These are phyloP conservation scores for Mycena capillaripes DNA, from an alignment of 768 basidiomycete genomes.

Conservation along the genomic window DNA sequence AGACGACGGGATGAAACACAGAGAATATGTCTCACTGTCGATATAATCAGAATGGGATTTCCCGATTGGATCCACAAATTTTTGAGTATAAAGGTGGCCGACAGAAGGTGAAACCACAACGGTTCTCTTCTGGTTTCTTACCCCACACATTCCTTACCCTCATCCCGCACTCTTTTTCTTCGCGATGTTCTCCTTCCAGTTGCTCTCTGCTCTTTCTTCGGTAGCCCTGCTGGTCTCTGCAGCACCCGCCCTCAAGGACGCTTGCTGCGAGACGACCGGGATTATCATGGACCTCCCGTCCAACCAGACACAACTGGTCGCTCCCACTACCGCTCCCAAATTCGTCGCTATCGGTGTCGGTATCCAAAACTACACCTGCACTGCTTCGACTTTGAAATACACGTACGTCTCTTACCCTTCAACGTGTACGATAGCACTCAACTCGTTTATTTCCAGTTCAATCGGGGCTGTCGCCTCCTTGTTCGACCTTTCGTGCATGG, in stretches of 20 bases:
- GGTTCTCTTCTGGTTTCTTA: neutral
- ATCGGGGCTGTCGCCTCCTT: conserved; percentile 43
- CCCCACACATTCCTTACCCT: conserved; percentile 23
- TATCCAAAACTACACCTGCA: conserved; percentile 60
- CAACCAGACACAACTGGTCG: conserved; percentile 49
- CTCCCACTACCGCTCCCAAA: conserved; percentile 50
- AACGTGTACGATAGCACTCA: neutral
- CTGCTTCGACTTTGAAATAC: conserved; percentile 46
- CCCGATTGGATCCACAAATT: conserved; percentile 17
- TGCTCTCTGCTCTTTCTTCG: conserved; percentile 42
- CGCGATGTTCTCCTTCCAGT: conserved; percentile 41
- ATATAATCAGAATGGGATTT: neutral
- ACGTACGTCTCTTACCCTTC: conserved; percentile 43
- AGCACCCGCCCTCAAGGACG: conserved; percentile 25
- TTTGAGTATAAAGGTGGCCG: neutral
- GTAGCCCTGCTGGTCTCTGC: conserved; percentile 37
- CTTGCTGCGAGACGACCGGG: conserved; percentile 43
- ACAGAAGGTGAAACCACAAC: neutral
- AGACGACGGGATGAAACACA: no score
- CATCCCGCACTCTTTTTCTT: neutral
- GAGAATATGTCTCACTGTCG: no score
- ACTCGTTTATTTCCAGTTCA: conserved; percentile 41
- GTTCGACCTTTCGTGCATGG: conserved; percentile 59
- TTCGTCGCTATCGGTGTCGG: conserved; percentile 61
- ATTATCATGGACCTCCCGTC: conserved; percentile 41